These are phyloP conservation scores for Ziziphus jujuba DNA, from an alignment of 306 rosid genomes.

Conservation along the genomic window DNA sequence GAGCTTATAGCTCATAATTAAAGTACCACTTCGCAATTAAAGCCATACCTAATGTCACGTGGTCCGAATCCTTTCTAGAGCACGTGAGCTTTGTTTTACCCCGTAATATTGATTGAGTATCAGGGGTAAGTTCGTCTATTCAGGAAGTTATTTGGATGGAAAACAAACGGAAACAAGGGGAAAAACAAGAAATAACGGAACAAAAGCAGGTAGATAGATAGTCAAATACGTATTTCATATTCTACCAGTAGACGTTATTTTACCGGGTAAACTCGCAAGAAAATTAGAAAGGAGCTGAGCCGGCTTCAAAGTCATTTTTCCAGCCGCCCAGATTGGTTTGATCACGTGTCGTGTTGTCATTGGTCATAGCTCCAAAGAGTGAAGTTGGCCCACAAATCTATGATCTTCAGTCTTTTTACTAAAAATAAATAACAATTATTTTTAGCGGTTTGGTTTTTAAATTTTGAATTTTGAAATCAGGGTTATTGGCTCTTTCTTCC, in stretches of 20 bases:
- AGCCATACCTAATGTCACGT: background rate
- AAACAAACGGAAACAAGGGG: too few relatives aligned
- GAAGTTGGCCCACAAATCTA: slow-evolving; percentile 27
- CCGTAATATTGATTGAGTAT: background rate
- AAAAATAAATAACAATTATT: background rate
- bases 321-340: slow-evolving; percentile 32
- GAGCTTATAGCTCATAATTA: background rate
- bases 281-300: slow-evolving; percentile 2
- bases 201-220: background rate
- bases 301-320: slow-evolving; percentile 35
- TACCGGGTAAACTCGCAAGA: background rate
- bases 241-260: slow-evolving; percentile 13
- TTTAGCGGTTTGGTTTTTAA: background rate
- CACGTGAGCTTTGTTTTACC: background rate
- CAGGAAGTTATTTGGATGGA: background rate
- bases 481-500: background rate
- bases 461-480: slow-evolving; percentile 25
- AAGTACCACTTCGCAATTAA: background rate
- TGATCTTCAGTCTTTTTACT: background rate
- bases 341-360: slow-evolving; percentile 31
- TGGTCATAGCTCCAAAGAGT: slow-evolving; percentile 14
- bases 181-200: background rate
- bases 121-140: slow-evolving; percentile 10
- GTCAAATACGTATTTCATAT: slow-evolving; percentile 20
- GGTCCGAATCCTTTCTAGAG: background rate